These are phyloP conservation scores for Domatiomyces catenatus DNA, from an alignment of 2,329 filamentous ascomycete genomes.

Conservation along the genomic window DNA sequence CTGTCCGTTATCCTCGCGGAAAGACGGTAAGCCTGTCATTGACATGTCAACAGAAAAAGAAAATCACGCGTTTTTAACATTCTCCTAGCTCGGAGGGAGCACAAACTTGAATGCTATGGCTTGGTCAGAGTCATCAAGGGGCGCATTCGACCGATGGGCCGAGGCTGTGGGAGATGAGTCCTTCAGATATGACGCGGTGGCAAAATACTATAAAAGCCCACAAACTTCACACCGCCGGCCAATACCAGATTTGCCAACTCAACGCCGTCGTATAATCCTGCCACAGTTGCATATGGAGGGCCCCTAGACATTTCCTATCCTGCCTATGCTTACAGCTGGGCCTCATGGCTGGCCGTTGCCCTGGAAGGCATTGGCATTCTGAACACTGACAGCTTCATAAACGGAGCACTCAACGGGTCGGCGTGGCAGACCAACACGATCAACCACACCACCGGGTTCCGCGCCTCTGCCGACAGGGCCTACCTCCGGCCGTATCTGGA, in stretches of 20 bases:
- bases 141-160: conserved; percentile 36
- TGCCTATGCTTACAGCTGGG: background rate
- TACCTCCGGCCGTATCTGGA: background rate
- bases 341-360: background rate
- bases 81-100: conserved; percentile 21
- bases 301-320: background rate
- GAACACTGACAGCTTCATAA: background rate
- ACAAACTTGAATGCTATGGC: conserved; percentile 32
- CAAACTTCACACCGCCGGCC: conserved; percentile 14
- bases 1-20: background rate
- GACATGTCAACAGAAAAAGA: too few species aligned
- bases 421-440: background rate
- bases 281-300: background rate
- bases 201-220: conserved; percentile 33
- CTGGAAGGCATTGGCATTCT: background rate
- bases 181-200: conserved; percentile 33
- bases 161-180: conserved; percentile 25
- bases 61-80: background rate
- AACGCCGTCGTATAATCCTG: background rate
- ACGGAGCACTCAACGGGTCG: background rate
- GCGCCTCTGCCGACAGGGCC: background rate
- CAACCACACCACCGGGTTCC: background rate
- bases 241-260: conserved; percentile 1
- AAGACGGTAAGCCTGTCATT: conserved; percentile 21
- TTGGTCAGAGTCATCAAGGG: conserved; percentile 24